phyloP scores from a whole-genome alignment of 2,329 filamentous ascomycete species.

The Fusarium temperatum region DNA sequence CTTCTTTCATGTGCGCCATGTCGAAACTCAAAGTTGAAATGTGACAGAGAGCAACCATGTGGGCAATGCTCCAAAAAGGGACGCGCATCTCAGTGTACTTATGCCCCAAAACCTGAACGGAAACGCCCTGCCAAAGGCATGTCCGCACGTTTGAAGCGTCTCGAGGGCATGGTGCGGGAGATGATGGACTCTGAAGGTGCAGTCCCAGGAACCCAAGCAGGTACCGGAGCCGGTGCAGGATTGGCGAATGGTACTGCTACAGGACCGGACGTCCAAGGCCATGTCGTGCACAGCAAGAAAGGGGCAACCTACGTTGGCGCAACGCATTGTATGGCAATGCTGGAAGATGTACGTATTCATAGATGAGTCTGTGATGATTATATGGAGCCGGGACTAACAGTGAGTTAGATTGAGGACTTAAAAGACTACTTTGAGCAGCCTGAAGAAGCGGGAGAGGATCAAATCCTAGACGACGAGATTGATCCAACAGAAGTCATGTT shows the following conservation, averaged over 20 bases:
- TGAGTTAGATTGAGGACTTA: constrained; percentile 63
- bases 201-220: not conserved
- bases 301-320: constrained; percentile 65
- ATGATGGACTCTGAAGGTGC: constrained; percentile 58
- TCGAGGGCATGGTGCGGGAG: constrained; percentile 66
- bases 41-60: constrained; percentile 63
- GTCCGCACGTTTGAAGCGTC: constrained; percentile 62
- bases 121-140: constrained; percentile 57
- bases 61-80: constrained; percentile 62
- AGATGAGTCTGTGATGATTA: not conserved
- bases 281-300: constrained; percentile 55
- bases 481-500: constrained; percentile 56
- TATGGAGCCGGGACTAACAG: not conserved
- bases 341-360: constrained; percentile 62
- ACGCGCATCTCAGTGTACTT: constrained; percentile 56
- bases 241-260: constrained; percentile 11
- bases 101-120: constrained; percentile 57
- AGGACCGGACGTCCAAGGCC: constrained; percentile 46
- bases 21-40: constrained; percentile 64
- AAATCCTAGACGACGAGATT: constrained; percentile 46
- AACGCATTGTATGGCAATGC: constrained; percentile 68
- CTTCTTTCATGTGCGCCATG: constrained; percentile 63
- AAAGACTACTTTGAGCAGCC: constrained; percentile 65
- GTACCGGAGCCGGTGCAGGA: not conserved
- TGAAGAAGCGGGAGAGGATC: constrained; percentile 49